A percentile compares a stretch with the other conserved stretches of the same genome.
phyloP scores from a whole-genome alignment of 2,329 filamentous ascomycete species.

The Colletotrichum spaethianum region DNA sequence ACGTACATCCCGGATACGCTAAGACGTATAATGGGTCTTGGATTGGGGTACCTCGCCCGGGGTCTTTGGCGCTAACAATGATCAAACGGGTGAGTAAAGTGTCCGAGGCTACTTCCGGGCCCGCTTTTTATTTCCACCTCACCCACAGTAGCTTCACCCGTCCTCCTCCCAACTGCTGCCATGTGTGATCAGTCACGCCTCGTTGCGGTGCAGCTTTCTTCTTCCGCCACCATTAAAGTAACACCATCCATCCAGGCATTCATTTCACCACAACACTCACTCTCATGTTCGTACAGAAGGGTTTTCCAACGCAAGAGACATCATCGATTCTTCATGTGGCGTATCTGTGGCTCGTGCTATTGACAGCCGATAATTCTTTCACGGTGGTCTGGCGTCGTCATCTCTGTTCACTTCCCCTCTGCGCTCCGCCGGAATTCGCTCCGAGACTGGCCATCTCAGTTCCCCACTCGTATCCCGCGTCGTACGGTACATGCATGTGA shows the following conservation, averaged over 20 bases:
- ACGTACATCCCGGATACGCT: not conserved
- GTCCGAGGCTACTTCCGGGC: constrained; percentile 11
- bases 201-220: not conserved
- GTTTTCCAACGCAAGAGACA: no score
- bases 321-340: not conserved
- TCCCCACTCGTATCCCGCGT: not conserved
- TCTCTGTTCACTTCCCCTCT: not conserved
- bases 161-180: not conserved
- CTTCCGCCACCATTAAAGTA: not conserved
- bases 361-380: not conserved
- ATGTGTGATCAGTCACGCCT: constrained; percentile 1
- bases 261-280: not conserved
- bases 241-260: not conserved
- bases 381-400: not conserved
- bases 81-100: not conserved
- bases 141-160: not conserved
- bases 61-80: not conserved
- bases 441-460: not conserved
- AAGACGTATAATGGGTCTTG: not conserved
- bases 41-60: not conserved
- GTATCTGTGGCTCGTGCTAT: not conserved
- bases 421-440: not conserved
- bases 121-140: constrained; percentile 21
- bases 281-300: not conserved
- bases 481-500: not conserved